Conservation (phyloP, 2,329 filamentous ascomycete genomes). For the Bipolaris oryzae region DNA sequence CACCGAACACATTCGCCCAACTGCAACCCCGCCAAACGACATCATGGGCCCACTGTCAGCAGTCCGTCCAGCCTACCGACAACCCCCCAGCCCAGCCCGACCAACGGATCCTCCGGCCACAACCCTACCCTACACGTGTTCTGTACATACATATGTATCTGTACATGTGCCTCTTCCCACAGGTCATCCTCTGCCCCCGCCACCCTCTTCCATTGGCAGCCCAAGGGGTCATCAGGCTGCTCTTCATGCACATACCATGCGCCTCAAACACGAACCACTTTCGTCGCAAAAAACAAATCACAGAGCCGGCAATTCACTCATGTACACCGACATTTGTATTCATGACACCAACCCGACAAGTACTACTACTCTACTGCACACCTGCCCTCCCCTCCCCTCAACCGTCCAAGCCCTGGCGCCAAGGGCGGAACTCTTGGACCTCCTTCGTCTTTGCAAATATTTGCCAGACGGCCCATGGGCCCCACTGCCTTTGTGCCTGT, state of each 20-base stretch:
- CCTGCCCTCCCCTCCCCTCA: slow-evolving; percentile 7
- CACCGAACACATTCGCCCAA: slow-evolving; percentile 1
- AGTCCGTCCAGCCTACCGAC: slow-evolving; percentile 2
- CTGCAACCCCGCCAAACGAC: slow-evolving; percentile 12
- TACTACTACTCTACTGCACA: slow-evolving; percentile 1
- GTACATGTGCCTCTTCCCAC: slow-evolving; percentile 3
- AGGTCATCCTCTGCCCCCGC: slow-evolving; percentile 1
- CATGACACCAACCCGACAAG: background rate
- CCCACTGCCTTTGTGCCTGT: background rate
- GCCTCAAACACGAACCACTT: background rate
- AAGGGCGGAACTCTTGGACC: slow-evolving; percentile 36
- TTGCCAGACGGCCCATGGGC: background rate
- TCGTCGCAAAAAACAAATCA: background rate
- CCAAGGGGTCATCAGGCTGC: slow-evolving; percentile 4
- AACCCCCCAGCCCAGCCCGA: background rate
- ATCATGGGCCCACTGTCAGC: slow-evolving; percentile 15
- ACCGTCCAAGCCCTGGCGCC: slow-evolving; percentile 43
- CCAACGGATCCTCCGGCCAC: background rate
- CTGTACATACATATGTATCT: no score
- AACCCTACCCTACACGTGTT: no score
- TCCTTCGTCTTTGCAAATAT: slow-evolving; percentile 12
- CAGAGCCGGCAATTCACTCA: background rate
- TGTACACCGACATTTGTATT: slow-evolving; percentile 10
- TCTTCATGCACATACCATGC: slow-evolving; percentile 4
- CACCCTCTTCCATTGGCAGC: slow-evolving; percentile 8